Percentiles rank a stretch among this genome's conserved stretches.
These are phyloP conservation scores for Globisporangium lucens DNA, from an alignment of 352 stramenopile species.

Conservation along the genomic window DNA sequence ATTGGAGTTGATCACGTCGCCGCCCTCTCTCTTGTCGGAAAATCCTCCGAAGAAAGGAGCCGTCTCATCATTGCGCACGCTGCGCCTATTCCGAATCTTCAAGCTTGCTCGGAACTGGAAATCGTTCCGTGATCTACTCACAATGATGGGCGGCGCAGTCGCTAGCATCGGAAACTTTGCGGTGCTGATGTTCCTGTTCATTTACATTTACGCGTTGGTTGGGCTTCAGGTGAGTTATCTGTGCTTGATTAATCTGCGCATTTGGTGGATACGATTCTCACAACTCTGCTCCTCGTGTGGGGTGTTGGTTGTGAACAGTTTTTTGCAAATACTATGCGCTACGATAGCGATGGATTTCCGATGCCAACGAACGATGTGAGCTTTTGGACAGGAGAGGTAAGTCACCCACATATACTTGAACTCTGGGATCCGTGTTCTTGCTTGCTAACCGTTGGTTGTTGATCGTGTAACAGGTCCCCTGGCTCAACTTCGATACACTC, in stretches of 20 bases:
- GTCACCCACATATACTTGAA: slow-evolving; percentile 2
- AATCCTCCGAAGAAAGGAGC: slow-evolving; percentile 52
- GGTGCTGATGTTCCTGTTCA: slow-evolving; percentile 93
- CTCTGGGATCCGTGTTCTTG: background rate
- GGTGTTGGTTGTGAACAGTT: slow-evolving; percentile 44
- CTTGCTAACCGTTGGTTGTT: background rate
- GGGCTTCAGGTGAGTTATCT: slow-evolving; percentile 67
- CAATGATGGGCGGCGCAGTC: slow-evolving; percentile 89
- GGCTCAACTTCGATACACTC: slow-evolving; percentile 89
- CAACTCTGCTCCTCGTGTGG: background rate
- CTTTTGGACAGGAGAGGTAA: slow-evolving; percentile 64
- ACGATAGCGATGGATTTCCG: slow-evolving; percentile 76
- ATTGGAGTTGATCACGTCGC: slow-evolving; percentile 61
- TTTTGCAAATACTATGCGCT: slow-evolving; percentile 94
- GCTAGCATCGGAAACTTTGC: slow-evolving; percentile 93
- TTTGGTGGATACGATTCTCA: background rate
- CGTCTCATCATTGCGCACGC: slow-evolving; percentile 83
- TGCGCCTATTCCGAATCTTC: slow-evolving; percentile 92
- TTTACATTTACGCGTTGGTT: slow-evolving; percentile 93
- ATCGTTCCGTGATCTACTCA: slow-evolving; percentile 88
- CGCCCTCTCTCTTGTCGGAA: slow-evolving; percentile 67
- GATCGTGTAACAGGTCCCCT: slow-evolving; percentile 35
- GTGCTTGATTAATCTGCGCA: background rate
- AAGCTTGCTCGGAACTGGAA: slow-evolving; percentile 93
- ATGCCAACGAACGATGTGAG: slow-evolving; percentile 37